phyloP scores from a whole-genome alignment of 192 early-diverging fungal genomes.

The Kappamyces sp. region DNA sequence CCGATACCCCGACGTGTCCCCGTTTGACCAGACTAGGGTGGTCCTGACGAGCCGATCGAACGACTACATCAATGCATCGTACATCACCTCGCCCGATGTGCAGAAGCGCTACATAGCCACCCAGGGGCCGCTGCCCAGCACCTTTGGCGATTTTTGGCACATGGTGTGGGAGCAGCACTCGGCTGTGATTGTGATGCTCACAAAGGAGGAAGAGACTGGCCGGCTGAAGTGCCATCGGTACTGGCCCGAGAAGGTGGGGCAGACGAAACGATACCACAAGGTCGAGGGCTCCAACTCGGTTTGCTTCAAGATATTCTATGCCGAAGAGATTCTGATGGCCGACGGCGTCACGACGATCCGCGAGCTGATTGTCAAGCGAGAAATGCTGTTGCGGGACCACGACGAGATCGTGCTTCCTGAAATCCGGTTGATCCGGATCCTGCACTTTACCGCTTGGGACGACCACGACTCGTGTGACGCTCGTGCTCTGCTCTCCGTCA shows the following conservation, averaged over 20 bases:
- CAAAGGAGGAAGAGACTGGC: slow-evolving; percentile 67
- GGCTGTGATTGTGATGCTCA: slow-evolving; percentile 82
- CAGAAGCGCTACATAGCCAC: slow-evolving; percentile 72
- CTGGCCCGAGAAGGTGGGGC: slow-evolving; percentile 58
- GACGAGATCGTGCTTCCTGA: neutral
- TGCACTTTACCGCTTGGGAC: slow-evolving; percentile 25
- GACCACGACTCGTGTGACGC: slow-evolving; percentile 63
- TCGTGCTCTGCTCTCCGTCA: slow-evolving; percentile 26
- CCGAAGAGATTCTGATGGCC: slow-evolving; percentile 46
- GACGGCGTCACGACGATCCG: slow-evolving; percentile 11
- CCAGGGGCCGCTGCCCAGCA: slow-evolving; percentile 78
- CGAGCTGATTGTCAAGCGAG: slow-evolving; percentile 17
- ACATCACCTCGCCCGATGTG: slow-evolving; percentile 34
- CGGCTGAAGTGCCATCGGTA: slow-evolving; percentile 77
- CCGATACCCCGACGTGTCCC: slow-evolving; percentile 46
- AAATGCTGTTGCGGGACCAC: slow-evolving; percentile 11
- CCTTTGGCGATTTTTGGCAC: slow-evolving; percentile 80
- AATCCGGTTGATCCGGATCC: neutral
- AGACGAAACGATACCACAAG: slow-evolving; percentile 19
- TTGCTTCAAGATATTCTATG: slow-evolving; percentile 40
- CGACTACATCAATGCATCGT: slow-evolving; percentile 86
- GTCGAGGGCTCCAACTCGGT: slow-evolving; percentile 36
- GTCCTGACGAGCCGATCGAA: slow-evolving; percentile 16
- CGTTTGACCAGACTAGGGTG: slow-evolving; percentile 43
- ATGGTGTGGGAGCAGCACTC: slow-evolving; percentile 78